A percentile compares a stretch with the other conserved stretches of the same genome.
phyloP scores from a whole-genome alignment of 192 early-diverging fungal genomes.

The Obelidium mucronatum region DNA sequence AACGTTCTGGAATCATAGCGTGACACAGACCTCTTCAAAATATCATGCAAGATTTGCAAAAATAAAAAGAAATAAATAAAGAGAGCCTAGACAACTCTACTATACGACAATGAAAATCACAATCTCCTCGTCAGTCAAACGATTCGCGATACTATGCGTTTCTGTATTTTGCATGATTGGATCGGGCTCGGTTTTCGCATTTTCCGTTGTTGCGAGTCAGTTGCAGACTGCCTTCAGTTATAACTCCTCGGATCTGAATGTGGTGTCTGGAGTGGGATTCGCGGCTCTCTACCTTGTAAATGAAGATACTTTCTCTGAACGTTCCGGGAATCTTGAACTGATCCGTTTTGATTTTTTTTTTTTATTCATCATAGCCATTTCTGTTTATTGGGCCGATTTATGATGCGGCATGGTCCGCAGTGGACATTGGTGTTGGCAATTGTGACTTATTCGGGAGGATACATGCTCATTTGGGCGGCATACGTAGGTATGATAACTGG shows the following conservation, averaged over 20 bases:
- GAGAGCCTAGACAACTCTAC: too few relatives aligned
- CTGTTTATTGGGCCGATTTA: slow-evolving; percentile 46
- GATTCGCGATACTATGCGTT: not conserved
- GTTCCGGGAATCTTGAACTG: too few relatives aligned
- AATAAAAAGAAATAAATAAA: too few relatives aligned
- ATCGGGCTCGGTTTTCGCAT: slow-evolving; percentile 36
- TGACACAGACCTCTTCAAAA: too few relatives aligned
- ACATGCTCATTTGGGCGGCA: slow-evolving; percentile 39
- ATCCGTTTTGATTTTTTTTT: not conserved
- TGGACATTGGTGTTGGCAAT: slow-evolving; percentile 30
- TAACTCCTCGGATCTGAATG: slow-evolving; percentile 35
- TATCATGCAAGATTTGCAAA: too few relatives aligned
- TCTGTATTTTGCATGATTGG: slow-evolving; percentile 15
- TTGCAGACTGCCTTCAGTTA: slow-evolving; percentile 21
- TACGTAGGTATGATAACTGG: slow-evolving; percentile 25
- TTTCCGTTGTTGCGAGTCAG: slow-evolving; percentile 30
- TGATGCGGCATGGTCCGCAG: slow-evolving; percentile 34
- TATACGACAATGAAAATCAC: too few relatives aligned
- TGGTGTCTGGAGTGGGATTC: slow-evolving; percentile 40
- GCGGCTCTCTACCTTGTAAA: slow-evolving; percentile 42
- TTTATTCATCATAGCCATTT: slow-evolving; percentile 26
- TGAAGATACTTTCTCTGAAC: not conserved
- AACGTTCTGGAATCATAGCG: too few relatives aligned
- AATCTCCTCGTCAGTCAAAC: too few relatives aligned
- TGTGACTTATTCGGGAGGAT: slow-evolving; percentile 28